Percentiles rank a stretch among this genome's conserved stretches.
Evolutionary conservation across 345 rosid genomes (phyloP).

Genomic region (Populus davidiana): DNA sequence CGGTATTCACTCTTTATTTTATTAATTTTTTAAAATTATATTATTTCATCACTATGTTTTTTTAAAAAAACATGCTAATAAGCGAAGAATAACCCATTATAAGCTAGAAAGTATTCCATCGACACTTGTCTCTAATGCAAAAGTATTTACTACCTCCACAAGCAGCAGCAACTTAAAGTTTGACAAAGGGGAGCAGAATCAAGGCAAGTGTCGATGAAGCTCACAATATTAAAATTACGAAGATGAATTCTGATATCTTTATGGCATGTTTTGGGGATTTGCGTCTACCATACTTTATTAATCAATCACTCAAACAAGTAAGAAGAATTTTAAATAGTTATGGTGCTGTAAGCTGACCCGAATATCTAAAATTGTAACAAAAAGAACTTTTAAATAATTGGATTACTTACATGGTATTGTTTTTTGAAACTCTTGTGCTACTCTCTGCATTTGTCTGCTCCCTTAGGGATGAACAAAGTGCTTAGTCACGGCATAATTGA

Average conservation of each 20-base stretch:
- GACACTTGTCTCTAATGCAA: conserved; percentile 8
- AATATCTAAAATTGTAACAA: too few species aligned
- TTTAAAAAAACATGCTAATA: too few species aligned
- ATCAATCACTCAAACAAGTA: neutral
- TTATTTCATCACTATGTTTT: too few species aligned
- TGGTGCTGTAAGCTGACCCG: too few species aligned
- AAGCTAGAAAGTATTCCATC: neutral
- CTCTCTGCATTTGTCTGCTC: conserved; percentile 11
- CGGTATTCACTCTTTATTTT: too few species aligned
- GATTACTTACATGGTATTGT: neutral
- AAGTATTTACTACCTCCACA: neutral
- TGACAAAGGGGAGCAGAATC: neutral
- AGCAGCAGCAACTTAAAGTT: neutral
- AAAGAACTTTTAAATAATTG: too few species aligned
- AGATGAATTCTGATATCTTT: neutral
- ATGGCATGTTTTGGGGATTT: neutral
- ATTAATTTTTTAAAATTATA: too few species aligned
- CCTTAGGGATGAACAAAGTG: conserved; percentile 11
- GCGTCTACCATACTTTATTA: neutral
- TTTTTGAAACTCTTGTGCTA: neutral
- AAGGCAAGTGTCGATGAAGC: neutral
- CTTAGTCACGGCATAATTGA: neutral
- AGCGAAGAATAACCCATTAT: neutral
- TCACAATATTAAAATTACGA: neutral
- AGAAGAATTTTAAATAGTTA: neutral